These are phyloP conservation scores for Beauveria rudraprayagi DNA, from an alignment of 2,329 filamentous ascomycete genomes.

Conservation along the genomic window DNA sequence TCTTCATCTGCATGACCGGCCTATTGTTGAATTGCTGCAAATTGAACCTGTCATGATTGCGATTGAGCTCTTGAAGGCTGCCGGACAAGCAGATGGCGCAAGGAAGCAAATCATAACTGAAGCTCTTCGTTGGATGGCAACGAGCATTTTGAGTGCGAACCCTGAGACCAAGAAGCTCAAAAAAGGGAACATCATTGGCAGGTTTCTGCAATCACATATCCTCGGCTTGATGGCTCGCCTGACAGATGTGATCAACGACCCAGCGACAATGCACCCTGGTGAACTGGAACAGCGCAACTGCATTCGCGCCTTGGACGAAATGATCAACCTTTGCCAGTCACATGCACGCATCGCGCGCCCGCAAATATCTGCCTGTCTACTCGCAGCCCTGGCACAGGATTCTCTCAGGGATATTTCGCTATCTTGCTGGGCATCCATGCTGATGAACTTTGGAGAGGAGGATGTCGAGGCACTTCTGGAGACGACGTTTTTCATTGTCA, in stretches of 20 bases:
- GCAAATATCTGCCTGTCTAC: conserved; percentile 89
- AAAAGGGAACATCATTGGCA: conserved; percentile 51
- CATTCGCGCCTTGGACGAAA: conserved; percentile 77
- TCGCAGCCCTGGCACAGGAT: conserved; percentile 69
- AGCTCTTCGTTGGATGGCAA: conserved; percentile 39
- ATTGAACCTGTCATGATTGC: conserved; percentile 68
- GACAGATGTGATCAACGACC: conserved; percentile 69
- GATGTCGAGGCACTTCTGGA: conserved; percentile 76
- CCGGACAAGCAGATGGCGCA: conserved; percentile 58
- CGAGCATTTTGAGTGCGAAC: conserved; percentile 30
- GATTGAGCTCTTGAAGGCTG: conserved; percentile 73
- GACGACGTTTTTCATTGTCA: conserved; percentile 81
- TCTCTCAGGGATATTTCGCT: conserved; percentile 74
- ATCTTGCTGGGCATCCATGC: conserved; percentile 73
- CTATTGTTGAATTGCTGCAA: conserved; percentile 61
- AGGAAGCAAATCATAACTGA: conserved; percentile 41
- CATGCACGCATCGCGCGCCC: conserved; percentile 74
- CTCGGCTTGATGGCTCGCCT: conserved; percentile 81
- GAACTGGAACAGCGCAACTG: conserved; percentile 65
- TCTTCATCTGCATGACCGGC: conserved; percentile 57
- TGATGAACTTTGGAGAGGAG: conserved; percentile 65
- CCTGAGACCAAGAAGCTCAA: conserved; percentile 39
- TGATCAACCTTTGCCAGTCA: conserved; percentile 68
- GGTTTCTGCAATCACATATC: conserved; percentile 75
- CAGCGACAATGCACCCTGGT: conserved; percentile 42